Base-by-base conservation (phyloP, 208 protist species). In the Trypanosoma platydactyli region DNA sequence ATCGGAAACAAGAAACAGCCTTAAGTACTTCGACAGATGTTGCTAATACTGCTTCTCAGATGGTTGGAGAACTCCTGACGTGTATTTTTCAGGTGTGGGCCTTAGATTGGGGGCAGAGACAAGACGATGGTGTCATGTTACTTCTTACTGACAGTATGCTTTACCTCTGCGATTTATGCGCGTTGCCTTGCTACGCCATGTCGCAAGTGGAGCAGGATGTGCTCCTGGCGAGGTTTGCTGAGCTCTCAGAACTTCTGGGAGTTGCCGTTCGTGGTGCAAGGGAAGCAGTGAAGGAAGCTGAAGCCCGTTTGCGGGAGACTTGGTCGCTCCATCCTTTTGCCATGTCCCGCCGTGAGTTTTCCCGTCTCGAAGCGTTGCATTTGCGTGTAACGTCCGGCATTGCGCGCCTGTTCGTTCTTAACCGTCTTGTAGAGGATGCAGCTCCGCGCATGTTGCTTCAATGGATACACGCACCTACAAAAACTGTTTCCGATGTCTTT, bases 401-500 rank as follows among this genome's bases (percentile, higher is more conserved):
- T 3, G 58, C 71, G 1, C 82, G 91, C 0, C 76, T 96, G 33
- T 79, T 96, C 22, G 25, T 89, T 16, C 76, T 96, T 20, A 71
- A 81, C n/a, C 73, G 80, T 16, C 24, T 96, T 12, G 49, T 53
- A 46, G 69, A 71, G 22, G 46, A 69, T 18, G 48, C 85, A 25
- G 86, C 86, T 7, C 77, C 86, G 5, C 68, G 63, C 11, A 64
- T 94, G 41, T 71, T 96, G 25, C 59, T 82, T 27, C 66, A 80
- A 55, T 96, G 91, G 88, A 80, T 75, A 40, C 64, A 81, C 45
- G 79, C 81, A 24, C 72, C 85, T 18, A 82, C 83, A 40, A 92
- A 90, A 73, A 27, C 83, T 24, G 79, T 93, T 30, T 70, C 91
- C 0, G 86, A 90, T 67, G 70, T 88, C 22, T 89, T 94, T 67